Percentiles rank a stretch among this genome's conserved stretches.
Evolutionary conservation across 2,329 filamentous ascomycete genomes (phyloP).

Genomic region (Venturia pyrina): DNA sequence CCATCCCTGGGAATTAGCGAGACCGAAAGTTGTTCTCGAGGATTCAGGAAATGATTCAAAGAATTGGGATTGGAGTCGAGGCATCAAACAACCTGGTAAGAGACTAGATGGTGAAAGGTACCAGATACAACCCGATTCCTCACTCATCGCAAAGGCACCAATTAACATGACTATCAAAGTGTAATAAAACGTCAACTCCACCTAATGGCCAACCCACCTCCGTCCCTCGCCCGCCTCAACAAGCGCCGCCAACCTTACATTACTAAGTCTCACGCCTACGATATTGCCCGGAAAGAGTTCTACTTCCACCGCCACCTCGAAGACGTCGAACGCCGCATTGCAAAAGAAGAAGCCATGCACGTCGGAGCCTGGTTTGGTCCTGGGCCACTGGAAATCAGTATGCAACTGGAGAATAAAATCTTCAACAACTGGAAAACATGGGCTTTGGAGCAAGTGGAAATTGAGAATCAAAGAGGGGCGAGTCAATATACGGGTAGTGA

Average conservation of each 20-base stretch:
- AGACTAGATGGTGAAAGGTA: constrained; percentile 72
- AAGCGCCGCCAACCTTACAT: background rate
- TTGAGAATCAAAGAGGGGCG: constrained; percentile 37
- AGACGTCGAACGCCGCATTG: constrained; percentile 73
- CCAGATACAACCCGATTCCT: background rate
- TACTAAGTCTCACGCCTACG: constrained; percentile 53
- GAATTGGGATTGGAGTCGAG: constrained; percentile 66
- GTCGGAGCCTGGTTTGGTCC: constrained; percentile 86
- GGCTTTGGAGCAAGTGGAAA: constrained; percentile 48
- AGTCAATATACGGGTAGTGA: constrained; percentile 14
- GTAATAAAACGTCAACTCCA: constrained; percentile 87
- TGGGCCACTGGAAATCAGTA: constrained; percentile 61
- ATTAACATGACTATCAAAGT: constrained; percentile 37
- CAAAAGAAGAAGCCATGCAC: constrained; percentile 75
- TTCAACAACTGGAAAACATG: constrained; percentile 81
- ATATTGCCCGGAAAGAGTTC: constrained; percentile 79
- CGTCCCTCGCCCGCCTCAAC: constrained; percentile 44
- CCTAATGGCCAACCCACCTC: constrained; percentile 51
- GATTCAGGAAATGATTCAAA: constrained; percentile 72
- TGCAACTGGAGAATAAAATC: constrained; percentile 68
- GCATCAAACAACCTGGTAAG: constrained; percentile 61
- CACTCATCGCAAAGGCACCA: background rate
- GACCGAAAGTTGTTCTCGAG: constrained; percentile 78
- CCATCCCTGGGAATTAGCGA: constrained; percentile 93
- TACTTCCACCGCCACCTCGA: constrained; percentile 74